Evolutionary conservation across 805 yeast species (phyloP).

Genomic region (Candida morakotiae): DNA sequence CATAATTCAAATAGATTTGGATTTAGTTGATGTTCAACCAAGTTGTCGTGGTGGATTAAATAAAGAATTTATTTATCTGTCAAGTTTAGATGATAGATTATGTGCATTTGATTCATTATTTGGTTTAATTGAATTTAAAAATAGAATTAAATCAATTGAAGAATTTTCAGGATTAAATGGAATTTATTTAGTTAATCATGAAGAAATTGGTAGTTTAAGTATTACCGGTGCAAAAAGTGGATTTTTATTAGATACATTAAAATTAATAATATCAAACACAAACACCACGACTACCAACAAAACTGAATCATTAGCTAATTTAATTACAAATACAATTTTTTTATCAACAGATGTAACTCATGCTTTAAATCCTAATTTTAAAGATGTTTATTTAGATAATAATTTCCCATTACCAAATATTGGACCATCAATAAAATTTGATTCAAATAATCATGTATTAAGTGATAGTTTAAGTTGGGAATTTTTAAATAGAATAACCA

Average conservation of each 20-base stretch:
- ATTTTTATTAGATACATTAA: slow-evolving; percentile 16
- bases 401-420: slow-evolving; percentile 36
- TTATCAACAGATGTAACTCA: slow-evolving; percentile 44
- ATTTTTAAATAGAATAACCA: slow-evolving; percentile 22
- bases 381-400: slow-evolving; percentile 23
- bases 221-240: slow-evolving; percentile 39
- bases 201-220: slow-evolving; percentile 38
- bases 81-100: slow-evolving; percentile 39
- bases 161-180: slow-evolving; percentile 25
- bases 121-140: slow-evolving; percentile 23
- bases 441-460: slow-evolving; percentile 34
- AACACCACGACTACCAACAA: slow-evolving; percentile 1
- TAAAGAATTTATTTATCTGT: slow-evolving; percentile 34
- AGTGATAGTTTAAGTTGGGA: slow-evolving; percentile 30
- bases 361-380: slow-evolving; percentile 39
- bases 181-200: slow-evolving; percentile 35
- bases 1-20: slow-evolving; percentile 31
- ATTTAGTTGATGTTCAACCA: slow-evolving; percentile 32
- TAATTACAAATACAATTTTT: slow-evolving; percentile 25
- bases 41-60: slow-evolving; percentile 35
- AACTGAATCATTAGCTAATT: slow-evolving; percentile 7
- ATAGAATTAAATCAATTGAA: slow-evolving; percentile 13
- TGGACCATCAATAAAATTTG: slow-evolving; percentile 35
- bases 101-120: slow-evolving; percentile 37
- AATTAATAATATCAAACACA: slow-evolving; percentile 3